Evolutionary conservation across 2,329 filamentous ascomycete genomes (phyloP), one percentile per base, ranked within the genome.

Genomic region (Sporothrix pallida): DNA sequence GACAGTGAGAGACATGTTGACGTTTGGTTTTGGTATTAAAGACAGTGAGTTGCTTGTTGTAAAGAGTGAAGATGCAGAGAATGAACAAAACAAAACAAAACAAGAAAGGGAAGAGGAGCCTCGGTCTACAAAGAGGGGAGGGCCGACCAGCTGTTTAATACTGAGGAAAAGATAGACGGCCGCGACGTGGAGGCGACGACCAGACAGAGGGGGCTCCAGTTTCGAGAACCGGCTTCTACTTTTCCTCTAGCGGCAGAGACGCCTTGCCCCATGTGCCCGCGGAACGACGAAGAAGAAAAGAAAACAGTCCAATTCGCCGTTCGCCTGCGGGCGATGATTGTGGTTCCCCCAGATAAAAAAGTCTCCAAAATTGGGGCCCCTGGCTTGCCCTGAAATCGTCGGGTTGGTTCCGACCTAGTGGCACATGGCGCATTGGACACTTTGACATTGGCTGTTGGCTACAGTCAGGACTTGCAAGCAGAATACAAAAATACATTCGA

Each of bases 1-100:
- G 1, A 76, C 23, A 23, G 73, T 67, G 48, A 73, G 67, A 73
- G 68, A 74, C 72, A 74, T 73, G 72, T 13, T 1, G 17, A 17
- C 37, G n/a, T 44, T 15, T 48, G 56, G n/a, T n/a, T 37, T 1
- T 23, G 20, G 10, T 2, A 8, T 15, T 26, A 15, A 26, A 13
- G 7, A 8, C 44, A 1, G 23, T 9, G 10, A 15, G 31, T 23
- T 10, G 63, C 12, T 50, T 67, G 44, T 37, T 37, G 31, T 37
- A 37, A 15, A n/a, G 10, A 67, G 13, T 17, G 20, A 48, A 44
- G 44, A n/a, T 26, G n/a, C 23, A 60, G 56, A 60, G 5, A 6
- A 60, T 12, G 54, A 9, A 58, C n/a, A 4, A 13, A 15, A 37
- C 15, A 23, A 23, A 23, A 3, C 50, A 71, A 31, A 23, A 31